These are phyloP conservation scores for Candida coquimbonensis DNA, from an alignment of 805 yeast genomes.

Conservation along the genomic window DNA sequence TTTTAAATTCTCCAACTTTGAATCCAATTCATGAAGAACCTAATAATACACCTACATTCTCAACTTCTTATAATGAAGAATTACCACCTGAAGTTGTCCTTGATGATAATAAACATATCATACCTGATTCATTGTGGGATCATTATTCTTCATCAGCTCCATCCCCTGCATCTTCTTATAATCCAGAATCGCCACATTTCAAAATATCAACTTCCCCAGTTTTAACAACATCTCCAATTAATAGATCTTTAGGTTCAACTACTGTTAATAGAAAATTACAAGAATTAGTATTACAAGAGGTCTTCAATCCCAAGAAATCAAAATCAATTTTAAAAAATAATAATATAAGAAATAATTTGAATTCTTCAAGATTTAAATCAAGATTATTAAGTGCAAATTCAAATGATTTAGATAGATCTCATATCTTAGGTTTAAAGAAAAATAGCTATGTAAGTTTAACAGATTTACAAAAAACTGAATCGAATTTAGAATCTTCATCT, in stretches of 20 bases:
- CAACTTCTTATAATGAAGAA: slow-evolving; percentile 22
- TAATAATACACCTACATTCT: slow-evolving; percentile 9
- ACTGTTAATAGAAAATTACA: slow-evolving; percentile 64
- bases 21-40: slow-evolving; percentile 14
- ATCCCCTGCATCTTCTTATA: slow-evolving; percentile 33
- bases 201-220: slow-evolving; percentile 4
- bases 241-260: slow-evolving; percentile 46
- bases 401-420: slow-evolving; percentile 18
- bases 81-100: slow-evolving; percentile 75
- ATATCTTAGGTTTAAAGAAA: not conserved
- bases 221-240: slow-evolving; percentile 3
- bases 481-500: slow-evolving; percentile 3
- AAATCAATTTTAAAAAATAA: slow-evolving; percentile 9
- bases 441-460: too few species aligned
- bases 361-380: slow-evolving; percentile 11
- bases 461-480: not conserved
- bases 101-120: slow-evolving; percentile 87
- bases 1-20: slow-evolving; percentile 12
- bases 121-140: slow-evolving; percentile 73
- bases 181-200: slow-evolving; percentile 19
- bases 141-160: slow-evolving; percentile 43
- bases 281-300: slow-evolving; percentile 66
- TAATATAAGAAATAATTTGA: too few species aligned
- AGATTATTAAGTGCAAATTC: slow-evolving; percentile 20
- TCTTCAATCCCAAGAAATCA: slow-evolving; percentile 43